These are phyloP conservation scores for Backusella sp. DNA, from an alignment of 192 early-diverging fungal genomes.

Conservation along the genomic window DNA sequence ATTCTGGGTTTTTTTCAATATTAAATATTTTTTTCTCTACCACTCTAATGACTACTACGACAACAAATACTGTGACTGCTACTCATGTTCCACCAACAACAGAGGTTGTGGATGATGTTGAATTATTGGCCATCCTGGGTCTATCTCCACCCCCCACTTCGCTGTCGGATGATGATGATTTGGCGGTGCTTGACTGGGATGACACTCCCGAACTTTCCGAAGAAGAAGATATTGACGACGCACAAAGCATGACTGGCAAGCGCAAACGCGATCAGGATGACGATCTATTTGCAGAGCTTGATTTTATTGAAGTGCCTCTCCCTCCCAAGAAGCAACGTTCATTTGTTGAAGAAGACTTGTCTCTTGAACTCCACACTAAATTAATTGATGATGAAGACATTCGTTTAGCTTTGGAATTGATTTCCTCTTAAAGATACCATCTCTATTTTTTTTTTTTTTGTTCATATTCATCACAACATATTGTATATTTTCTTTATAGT, in stretches of 20 bases:
- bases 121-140: slow-evolving; percentile 25
- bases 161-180: background rate
- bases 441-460: background rate
- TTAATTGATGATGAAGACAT: slow-evolving; percentile 19
- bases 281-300: slow-evolving; percentile 19
- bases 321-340: background rate
- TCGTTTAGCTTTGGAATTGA: slow-evolving; percentile 23
- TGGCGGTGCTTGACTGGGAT: slow-evolving; percentile 17
- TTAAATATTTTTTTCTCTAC: background rate
- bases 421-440: slow-evolving; percentile 4
- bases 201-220: slow-evolving; percentile 26
- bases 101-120: slow-evolving; percentile 18
- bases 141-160: background rate
- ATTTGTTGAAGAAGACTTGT: background rate
- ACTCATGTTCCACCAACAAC: background rate
- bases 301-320: slow-evolving; percentile 28
- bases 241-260: background rate
- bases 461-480: background rate
- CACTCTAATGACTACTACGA: background rate
- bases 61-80: background rate
- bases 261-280: slow-evolving; percentile 15
- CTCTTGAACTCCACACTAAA: background rate
- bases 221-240: slow-evolving; percentile 24
- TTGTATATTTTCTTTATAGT: background rate
- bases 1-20: slow-evolving; percentile 7